Percentiles rank a stretch among this genome's conserved stretches.
phyloP scores from a whole-genome alignment of 169 alveolate genomes.

The Theileria equi region DNA sequence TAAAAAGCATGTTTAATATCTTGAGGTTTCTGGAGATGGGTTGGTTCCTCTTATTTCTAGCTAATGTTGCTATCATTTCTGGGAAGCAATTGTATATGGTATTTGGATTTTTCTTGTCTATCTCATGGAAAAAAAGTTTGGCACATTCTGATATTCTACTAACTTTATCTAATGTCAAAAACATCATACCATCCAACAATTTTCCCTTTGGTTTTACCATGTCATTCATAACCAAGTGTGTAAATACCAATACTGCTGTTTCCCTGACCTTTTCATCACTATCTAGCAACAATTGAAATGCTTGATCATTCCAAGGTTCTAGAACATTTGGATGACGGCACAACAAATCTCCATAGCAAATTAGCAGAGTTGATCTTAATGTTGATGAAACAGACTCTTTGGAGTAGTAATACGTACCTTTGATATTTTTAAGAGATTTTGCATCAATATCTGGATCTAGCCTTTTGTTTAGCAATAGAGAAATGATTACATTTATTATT shows the following conservation, averaged over 20 bases:
- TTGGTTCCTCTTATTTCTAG: constrained; percentile 16
- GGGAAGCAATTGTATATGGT: constrained; percentile 66
- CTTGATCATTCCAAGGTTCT: constrained; percentile 73
- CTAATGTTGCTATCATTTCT: constrained; percentile 60
- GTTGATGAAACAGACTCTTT: constrained; percentile 2
- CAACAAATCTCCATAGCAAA: constrained; percentile 76
- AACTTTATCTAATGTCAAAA: constrained; percentile 65
- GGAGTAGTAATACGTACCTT: constrained; percentile 11
- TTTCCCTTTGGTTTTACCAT: constrained; percentile 73
- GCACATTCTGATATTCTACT: constrained; percentile 67
- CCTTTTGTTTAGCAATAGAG: constrained; percentile 21
- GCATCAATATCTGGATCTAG: not conserved
- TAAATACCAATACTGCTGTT: constrained; percentile 75
- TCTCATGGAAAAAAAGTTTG: constrained; percentile 65
- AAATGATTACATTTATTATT: constrained; percentile 30
- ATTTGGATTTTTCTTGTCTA: constrained; percentile 59
- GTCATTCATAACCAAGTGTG: constrained; percentile 78
- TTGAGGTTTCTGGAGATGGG: constrained; percentile 26
- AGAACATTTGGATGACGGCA: constrained; percentile 75
- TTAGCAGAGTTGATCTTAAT: constrained; percentile 65
- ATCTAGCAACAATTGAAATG: constrained; percentile 62
- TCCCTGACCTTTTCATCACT: constrained; percentile 64
- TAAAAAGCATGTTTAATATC: constrained; percentile 39
- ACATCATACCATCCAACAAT: constrained; percentile 72
- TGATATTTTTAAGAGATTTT: not conserved